phyloP scores from a whole-genome alignment of 2,329 filamentous ascomycete genomes.

The Chaetomium olivaceum region DNA sequence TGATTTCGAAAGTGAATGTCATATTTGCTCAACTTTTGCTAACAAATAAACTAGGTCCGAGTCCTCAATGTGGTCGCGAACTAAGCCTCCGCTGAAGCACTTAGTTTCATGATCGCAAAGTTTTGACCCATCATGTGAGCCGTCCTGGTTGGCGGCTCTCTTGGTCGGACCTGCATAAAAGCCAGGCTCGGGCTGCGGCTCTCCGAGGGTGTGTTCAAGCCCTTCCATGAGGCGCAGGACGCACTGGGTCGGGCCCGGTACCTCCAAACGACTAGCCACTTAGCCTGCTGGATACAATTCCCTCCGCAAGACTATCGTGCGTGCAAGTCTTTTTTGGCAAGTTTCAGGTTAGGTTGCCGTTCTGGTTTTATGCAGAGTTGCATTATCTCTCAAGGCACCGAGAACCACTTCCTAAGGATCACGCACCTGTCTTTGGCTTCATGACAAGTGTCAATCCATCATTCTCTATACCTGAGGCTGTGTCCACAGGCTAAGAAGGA shows the following conservation, averaged over 20 bases:
- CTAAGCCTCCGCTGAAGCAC: not conserved
- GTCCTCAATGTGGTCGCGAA: not conserved
- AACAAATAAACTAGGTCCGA: conserved; percentile 20
- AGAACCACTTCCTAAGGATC: not conserved
- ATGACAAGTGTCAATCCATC: conserved; percentile 16
- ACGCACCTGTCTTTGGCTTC: not conserved
- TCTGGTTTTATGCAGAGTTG: not conserved
- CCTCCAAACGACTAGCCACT: conserved; percentile 14
- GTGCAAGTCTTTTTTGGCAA: not conserved
- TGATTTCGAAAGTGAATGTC: conserved; percentile 1
- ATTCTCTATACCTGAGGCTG: not conserved
- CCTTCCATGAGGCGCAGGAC: conserved; percentile 19
- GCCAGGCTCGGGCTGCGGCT: conserved; percentile 21
- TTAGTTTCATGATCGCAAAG: not conserved
- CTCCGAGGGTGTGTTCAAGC: conserved; percentile 22
- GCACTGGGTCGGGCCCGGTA: not conserved
- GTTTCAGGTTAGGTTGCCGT: not conserved
- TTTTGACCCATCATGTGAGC: conserved; percentile 9
- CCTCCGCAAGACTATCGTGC: conserved; percentile 5
- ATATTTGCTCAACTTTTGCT: conserved; percentile 8
- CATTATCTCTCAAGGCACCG: not conserved
- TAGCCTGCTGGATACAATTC: conserved; percentile 6
- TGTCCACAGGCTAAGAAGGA: not conserved
- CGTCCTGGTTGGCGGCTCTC: conserved; percentile 17
- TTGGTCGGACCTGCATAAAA: conserved; percentile 21